phyloP scores from a whole-genome alignment of 176 grass and related monocot species.

The Rhynchospora pubera region DNA sequence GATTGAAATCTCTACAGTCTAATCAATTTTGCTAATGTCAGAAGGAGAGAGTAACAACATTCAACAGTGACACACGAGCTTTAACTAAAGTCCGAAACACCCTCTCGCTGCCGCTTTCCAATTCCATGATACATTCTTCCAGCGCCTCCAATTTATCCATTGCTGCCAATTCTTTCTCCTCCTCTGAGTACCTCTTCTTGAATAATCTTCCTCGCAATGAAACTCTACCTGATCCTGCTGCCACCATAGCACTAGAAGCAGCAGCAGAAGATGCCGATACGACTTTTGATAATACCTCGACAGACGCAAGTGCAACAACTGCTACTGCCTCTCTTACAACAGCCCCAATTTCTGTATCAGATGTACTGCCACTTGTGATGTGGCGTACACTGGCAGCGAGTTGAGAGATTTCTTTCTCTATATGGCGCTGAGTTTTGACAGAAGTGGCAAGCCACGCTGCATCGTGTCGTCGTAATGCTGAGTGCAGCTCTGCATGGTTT shows the following conservation, averaged over 20 bases:
- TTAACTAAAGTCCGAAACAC: conserved; percentile 54
- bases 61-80: conserved; percentile 58
- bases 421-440: conserved; percentile 1
- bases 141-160: conserved; percentile 35
- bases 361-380: background rate
- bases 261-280: background rate
- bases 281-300: conserved; percentile 28
- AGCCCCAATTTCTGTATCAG: conserved; percentile 20
- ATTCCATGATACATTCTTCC: conserved; percentile 47
- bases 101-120: conserved; percentile 55
- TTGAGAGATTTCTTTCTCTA: conserved; percentile 29
- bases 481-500: conserved; percentile 16
- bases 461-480: conserved; percentile 27
- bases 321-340: conserved; percentile 30
- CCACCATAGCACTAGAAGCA: conserved; percentile 22
- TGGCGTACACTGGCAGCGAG: conserved; percentile 22
- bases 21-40: background rate
- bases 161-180: conserved; percentile 14
- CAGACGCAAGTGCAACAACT: conserved; percentile 22
- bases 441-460: conserved; percentile 4
- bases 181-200: conserved; percentile 20
- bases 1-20: background rate
- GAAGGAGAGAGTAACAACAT: conserved; percentile 47
- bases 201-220: conserved; percentile 16
- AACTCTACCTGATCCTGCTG: background rate